Evolutionary conservation across 2,329 filamentous ascomycete species (phyloP), one percentile per base, ranked within the genome.

Genomic region (Taxawa tesnikishii): DNA sequence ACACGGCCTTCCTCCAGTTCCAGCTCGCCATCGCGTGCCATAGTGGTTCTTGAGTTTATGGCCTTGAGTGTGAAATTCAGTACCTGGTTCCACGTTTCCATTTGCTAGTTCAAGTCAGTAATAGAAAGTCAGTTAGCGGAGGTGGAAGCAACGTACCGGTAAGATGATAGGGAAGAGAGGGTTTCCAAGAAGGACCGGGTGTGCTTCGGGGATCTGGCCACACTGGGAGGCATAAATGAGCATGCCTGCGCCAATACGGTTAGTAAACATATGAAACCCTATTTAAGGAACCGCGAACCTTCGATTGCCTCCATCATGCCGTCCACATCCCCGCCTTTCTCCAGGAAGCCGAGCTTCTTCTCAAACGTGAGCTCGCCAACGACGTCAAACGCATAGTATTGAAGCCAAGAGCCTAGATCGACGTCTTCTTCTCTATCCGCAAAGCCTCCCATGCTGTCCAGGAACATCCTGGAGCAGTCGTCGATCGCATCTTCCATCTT

Each of bases 281-380:
- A n/a, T n/a, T n/a, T n/a, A n/a, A n/a, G n/a, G n/a, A n/a, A n/a
- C 8, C 53, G 42, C 23, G 45, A 44, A 11, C 45, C 43, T 26
- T 50, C 44, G 16, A 55, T 50, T 2, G 46, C 43, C 27, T 43
- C 34, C 19, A 56, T 50, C 38, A 55, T 54, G 4, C 40, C 44
- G 31, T 56, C 55, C 16, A 63, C 46, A 34, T 63, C 60, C 12
- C 43, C 42, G 0, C 54, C 59, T 28, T 51, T 39, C 32, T 62
- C 52, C 29, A 63, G 48, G 40, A 63, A 63, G 1, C 59, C 60
- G 6, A 62, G 47, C n/a, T 49, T 50, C 38, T 55, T 52, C 12
- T 51, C 50, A 38, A 60, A 62, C 1, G 54, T 58, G 32, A 63
- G 43, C 26, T 61, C 52, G 1, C 55, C 54, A 1, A 64, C 42